Evolutionary conservation across 192 early-diverging fungal species (phyloP).

Genomic region (Gonapodya sp.): DNA sequence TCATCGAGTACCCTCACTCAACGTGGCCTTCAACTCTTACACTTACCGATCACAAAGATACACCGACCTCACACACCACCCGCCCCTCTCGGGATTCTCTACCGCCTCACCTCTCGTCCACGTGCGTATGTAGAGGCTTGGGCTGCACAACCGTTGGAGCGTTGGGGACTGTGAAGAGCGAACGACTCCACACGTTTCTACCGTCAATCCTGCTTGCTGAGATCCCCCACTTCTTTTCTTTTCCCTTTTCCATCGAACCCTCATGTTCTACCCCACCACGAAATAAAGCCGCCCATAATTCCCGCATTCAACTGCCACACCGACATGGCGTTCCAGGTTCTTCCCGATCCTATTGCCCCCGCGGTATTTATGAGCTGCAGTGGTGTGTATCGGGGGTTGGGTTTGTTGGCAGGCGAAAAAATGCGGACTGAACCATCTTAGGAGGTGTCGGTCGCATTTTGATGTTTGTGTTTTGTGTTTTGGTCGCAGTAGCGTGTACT

Average conservation of each 20-base stretch:
- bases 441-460: too few relatives aligned
- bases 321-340: conserved; percentile 33
- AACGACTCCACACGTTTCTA: too few relatives aligned
- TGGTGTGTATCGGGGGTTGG: too few relatives aligned
- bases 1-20: not conserved
- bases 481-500: too few relatives aligned
- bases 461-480: too few relatives aligned
- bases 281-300: not conserved
- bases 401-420: too few relatives aligned
- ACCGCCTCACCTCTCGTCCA: not conserved
- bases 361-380: conserved; percentile 35
- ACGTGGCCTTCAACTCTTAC: not conserved
- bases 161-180: too few relatives aligned
- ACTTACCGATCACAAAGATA: not conserved
- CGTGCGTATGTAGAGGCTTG: not conserved
- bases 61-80: not conserved
- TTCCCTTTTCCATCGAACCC: not conserved
- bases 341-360: conserved; percentile 29
- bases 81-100: not conserved
- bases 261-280: not conserved
- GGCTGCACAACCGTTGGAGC: too few relatives aligned
- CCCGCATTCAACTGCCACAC: conserved; percentile 31
- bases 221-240: too few relatives aligned
- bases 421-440: too few relatives aligned
- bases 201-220: too few relatives aligned